Evolutionary conservation across 805 yeast genomes (phyloP), one percentile per base, ranked within the genome.

Genomic region (Metschnikowia dekortorum): DNA sequence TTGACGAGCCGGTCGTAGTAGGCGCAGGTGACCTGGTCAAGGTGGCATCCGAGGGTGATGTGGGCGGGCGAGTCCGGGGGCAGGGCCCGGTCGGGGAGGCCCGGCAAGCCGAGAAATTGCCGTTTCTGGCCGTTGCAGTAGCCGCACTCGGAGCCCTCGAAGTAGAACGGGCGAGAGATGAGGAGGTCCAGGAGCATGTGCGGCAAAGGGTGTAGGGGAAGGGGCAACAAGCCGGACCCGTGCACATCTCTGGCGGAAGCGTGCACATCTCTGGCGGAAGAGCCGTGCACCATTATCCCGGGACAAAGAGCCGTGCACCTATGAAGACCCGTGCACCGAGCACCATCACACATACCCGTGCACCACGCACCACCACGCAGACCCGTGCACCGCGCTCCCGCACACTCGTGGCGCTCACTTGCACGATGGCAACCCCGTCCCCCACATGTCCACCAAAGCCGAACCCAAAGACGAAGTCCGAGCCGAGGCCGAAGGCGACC

Each of bases 1-100:
- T 89, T 83, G 58, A 91, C 80, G 55, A 87, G 62, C 18, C 57
- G 61, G 60, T 87, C 91, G 60, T 89, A 89, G 29, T 76, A 78
- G 14, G 64, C 63, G 6, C 79, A 69, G 0, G 81, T 62, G 70
- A 83, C 72, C n/a, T 64, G 64, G 41, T 72, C 73, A 8, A 73
- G 70, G 14, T 68, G 69, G 47, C 80, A 49, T 2, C 78, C 78
- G 16, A 74, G 61, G 22, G 70, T 63, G 35, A 63, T 52, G 55
- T 60, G 51, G 26, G 55, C 36, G 43, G 61, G 43, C 33, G 54
- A 66, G 11, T 68, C 44, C 8, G 56, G 52, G 6, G 58, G 46
- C 11, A 35, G 32, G 4, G 60, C 54, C 26, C 46, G 78, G 68
- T 14, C 64, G 62, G 60, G 61, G n/a, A 44, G 47, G 2, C 32